These are phyloP conservation scores for Aeschynomene evenia DNA, from an alignment of 306 rosid species.

Conservation along the genomic window DNA sequence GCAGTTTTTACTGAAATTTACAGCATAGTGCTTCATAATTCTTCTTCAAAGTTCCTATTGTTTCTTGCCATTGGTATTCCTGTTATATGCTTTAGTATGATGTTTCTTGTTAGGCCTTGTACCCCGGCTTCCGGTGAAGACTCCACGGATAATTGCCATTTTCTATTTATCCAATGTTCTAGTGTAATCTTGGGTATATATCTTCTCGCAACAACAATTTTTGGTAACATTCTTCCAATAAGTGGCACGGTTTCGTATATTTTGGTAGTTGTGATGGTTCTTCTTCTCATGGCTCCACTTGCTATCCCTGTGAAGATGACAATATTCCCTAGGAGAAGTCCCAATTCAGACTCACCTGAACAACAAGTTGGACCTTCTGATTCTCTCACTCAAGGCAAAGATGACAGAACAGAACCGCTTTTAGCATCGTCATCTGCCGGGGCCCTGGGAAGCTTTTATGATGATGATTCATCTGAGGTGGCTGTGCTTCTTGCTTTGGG, in stretches of 20 bases:
- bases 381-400: slow-evolving; percentile 32
- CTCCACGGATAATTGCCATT: slow-evolving; percentile 48
- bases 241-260: slow-evolving; percentile 37
- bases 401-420: slow-evolving; percentile 50
- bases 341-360: slow-evolving; percentile 28
- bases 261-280: slow-evolving; percentile 54
- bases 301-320: slow-evolving; percentile 83
- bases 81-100: slow-evolving; percentile 55
- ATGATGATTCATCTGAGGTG: slow-evolving; percentile 58
- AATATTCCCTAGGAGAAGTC: slow-evolving; percentile 37
- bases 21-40: slow-evolving; percentile 56
- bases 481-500: slow-evolving; percentile 84
- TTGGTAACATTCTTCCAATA: slow-evolving; percentile 38
- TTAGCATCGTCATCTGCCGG: slow-evolving; percentile 48
- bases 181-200: slow-evolving; percentile 64
- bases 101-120: slow-evolving; percentile 75
- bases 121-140: slow-evolving; percentile 64
- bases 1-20: slow-evolving; percentile 73
- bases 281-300: slow-evolving; percentile 74
- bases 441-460: slow-evolving; percentile 50
- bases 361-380: slow-evolving; percentile 43
- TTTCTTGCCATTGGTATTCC: slow-evolving; percentile 69
- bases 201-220: slow-evolving; percentile 60
- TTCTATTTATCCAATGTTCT: slow-evolving; percentile 54
- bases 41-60: slow-evolving; percentile 53